Conservation (phyloP, 2,329 filamentous ascomycete genomes). For the Cordyceps javanica region DNA sequence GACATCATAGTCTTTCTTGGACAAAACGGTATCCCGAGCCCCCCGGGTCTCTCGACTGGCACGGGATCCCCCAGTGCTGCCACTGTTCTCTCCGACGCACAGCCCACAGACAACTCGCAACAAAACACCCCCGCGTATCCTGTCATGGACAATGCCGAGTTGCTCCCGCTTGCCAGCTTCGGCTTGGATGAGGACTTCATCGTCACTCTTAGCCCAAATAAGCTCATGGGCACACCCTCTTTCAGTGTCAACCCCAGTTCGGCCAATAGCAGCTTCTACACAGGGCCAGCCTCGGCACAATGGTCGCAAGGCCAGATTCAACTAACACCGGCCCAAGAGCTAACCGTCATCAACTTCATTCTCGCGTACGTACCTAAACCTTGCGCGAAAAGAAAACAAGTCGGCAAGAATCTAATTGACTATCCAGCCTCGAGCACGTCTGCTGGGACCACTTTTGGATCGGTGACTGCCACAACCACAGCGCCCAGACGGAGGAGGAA, state of each 20-base stretch:
- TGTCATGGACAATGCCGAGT: background rate
- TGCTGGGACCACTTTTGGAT: constrained; percentile 45
- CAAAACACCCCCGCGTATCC: constrained; percentile 2
- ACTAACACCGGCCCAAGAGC: constrained; percentile 34
- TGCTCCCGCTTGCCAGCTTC: constrained; percentile 22
- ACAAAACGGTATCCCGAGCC: constrained; percentile 19
- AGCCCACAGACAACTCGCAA: background rate
- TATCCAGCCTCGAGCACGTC: constrained; percentile 43
- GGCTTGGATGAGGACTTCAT: constrained; percentile 32
- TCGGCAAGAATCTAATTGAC: background rate
- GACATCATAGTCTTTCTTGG: constrained; percentile 31
- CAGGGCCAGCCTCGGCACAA: constrained; percentile 16
- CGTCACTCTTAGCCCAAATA: constrained; percentile 36
- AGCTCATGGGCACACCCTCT: constrained; percentile 34
- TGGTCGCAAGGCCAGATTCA: constrained; percentile 19
- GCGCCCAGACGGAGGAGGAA: constrained; percentile 24
- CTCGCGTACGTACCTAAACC: constrained; percentile 35
- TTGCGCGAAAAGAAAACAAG: background rate
- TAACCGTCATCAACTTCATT: constrained; percentile 47
- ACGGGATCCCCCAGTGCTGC: constrained; percentile 3
- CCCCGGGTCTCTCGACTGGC: constrained; percentile 8
- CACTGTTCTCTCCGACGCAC: constrained; percentile 12
- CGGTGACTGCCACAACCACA: constrained; percentile 31
- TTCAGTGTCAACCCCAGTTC: constrained; percentile 34
- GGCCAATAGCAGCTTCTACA: constrained; percentile 16